Percentiles rank a stretch among this genome's conserved stretches.
Evolutionary conservation across 2,329 filamentous ascomycete species (phyloP).

Genomic region (Monosporascus sp.): DNA sequence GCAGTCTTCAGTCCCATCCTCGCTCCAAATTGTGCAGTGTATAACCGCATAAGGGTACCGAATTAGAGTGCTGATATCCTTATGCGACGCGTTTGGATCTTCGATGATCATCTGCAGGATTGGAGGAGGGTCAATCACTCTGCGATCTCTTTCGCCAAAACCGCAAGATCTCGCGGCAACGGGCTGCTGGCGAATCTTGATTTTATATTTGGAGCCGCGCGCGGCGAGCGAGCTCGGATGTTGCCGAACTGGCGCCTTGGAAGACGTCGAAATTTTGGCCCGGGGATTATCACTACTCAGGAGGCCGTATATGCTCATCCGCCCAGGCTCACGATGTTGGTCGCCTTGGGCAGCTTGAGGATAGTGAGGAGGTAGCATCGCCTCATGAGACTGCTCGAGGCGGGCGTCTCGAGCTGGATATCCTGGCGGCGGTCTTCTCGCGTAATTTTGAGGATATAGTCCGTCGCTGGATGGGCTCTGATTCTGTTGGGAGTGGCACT

Average conservation of each 20-base stretch:
- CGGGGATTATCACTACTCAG: conserved; percentile 19
- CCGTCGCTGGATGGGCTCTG: conserved; percentile 10
- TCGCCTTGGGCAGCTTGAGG: conserved; percentile 18
- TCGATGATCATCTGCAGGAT: conserved; percentile 70
- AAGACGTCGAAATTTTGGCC: conserved; percentile 8
- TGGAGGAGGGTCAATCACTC: conserved; percentile 78
- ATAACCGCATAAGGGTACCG: conserved; percentile 64
- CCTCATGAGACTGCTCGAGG: conserved; percentile 11
- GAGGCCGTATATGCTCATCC: conserved; percentile 26
- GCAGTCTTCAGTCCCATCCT: conserved; percentile 60
- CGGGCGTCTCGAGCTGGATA: conserved; percentile 12
- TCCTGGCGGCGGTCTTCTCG: conserved; percentile 11
- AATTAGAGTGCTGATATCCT: conserved; percentile 46
- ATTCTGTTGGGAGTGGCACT: conserved; percentile 9
- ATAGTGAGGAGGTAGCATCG: conserved; percentile 11
- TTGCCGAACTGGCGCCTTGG: conserved; percentile 15
- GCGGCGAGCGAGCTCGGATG: conserved; percentile 7
- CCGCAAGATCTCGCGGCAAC: conserved; percentile 73
- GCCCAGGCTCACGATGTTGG: conserved; percentile 15
- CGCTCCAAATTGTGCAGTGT: conserved; percentile 71
- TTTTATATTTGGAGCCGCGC: conserved; percentile 31
- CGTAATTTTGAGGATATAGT: conserved; percentile 11
- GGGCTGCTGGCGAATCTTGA: conserved; percentile 71
- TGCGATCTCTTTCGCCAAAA: conserved; percentile 74
- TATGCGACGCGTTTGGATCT: conserved; percentile 46